These are phyloP conservation scores for Calycina herbarum DNA, from an alignment of 2,329 filamentous ascomycete genomes.

Conservation along the genomic window DNA sequence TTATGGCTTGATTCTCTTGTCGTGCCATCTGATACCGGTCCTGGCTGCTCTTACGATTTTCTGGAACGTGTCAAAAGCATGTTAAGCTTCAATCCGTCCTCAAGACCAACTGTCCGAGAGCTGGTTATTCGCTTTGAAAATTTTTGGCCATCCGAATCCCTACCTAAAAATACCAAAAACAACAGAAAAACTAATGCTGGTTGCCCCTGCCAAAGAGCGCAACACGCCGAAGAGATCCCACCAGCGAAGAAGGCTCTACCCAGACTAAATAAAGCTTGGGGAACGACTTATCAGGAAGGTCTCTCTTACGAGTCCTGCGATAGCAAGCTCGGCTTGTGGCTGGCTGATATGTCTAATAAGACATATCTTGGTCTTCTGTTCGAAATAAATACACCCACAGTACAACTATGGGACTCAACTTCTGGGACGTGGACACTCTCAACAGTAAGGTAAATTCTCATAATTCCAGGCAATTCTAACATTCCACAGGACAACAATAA, in stretches of 20 bases:
- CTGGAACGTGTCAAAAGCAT: not conserved
- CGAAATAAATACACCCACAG: not conserved
- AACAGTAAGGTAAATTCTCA: not conserved
- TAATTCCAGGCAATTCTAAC: not conserved
- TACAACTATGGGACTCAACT: not conserved
- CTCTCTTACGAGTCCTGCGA: not conserved
- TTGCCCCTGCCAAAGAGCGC: not conserved
- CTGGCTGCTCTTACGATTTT: not conserved
- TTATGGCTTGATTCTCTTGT: not conserved
- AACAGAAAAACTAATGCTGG: not conserved
- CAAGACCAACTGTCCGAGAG: not conserved
- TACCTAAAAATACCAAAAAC: not conserved
- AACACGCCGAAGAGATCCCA: not conserved
- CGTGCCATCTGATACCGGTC: not conserved
- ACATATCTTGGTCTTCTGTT: not conserved
- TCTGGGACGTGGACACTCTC: not conserved
- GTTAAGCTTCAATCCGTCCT: not conserved
- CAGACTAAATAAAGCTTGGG: not conserved
- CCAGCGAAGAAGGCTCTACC: not conserved
- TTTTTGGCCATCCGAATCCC: not conserved
- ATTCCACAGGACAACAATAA: not conserved
- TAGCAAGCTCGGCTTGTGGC: not conserved
- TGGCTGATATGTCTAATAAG: not conserved
- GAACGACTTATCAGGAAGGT: not conserved
- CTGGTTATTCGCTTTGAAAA: conserved; percentile 16